Percentiles rank a stretch among this genome's conserved stretches.
Evolutionary conservation across 208 protist genomes (phyloP).

Genomic region (Trypanosoma cruzi): DNA sequence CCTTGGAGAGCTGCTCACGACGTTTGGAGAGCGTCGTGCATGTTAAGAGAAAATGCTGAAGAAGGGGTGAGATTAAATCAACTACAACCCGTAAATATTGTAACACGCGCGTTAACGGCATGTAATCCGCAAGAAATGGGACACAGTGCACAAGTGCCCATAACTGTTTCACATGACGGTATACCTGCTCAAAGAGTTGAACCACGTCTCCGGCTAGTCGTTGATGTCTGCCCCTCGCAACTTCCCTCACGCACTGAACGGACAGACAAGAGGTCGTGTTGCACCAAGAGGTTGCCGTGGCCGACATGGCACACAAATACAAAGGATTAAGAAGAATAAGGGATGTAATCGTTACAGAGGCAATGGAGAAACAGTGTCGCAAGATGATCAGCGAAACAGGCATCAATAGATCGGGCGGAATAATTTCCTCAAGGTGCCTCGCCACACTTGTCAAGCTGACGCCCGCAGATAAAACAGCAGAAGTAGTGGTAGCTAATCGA

Average conservation of each 20-base stretch:
- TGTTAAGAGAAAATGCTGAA: constrained; percentile 88
- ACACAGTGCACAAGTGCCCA: constrained; percentile 73
- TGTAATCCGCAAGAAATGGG: constrained; percentile 81
- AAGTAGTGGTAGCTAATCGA: constrained; percentile 56
- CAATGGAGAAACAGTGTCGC: constrained; percentile 53
- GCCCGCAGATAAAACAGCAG: constrained; percentile 27
- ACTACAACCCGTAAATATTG: constrained; percentile 72
- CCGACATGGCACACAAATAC: constrained; percentile 53
- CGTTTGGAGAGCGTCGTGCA: constrained; percentile 56
- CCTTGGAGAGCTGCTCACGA: constrained; percentile 69
- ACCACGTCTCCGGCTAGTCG: constrained; percentile 79
- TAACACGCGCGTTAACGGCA: constrained; percentile 49
- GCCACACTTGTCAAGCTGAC: constrained; percentile 49
- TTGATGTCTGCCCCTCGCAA: constrained; percentile 79
- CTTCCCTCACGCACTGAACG: constrained; percentile 56
- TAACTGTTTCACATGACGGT: constrained; percentile 70
- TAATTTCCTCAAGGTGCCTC: constrained; percentile 36
- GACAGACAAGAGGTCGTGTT: constrained; percentile 56
- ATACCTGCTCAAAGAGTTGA: constrained; percentile 70
- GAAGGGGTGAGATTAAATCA: constrained; percentile 73
- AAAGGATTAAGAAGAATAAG: constrained; percentile 60
- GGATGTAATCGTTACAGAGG: constrained; percentile 61
- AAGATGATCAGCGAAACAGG: constrained; percentile 53
- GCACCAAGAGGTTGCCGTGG: constrained; percentile 54
- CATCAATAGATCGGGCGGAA: constrained; percentile 54